A percentile compares a stretch with the other conserved stretches of the same genome.
Conservation (phyloP, 2,329 filamentous ascomycete genomes). For the Fonsecaea erecta region DNA sequence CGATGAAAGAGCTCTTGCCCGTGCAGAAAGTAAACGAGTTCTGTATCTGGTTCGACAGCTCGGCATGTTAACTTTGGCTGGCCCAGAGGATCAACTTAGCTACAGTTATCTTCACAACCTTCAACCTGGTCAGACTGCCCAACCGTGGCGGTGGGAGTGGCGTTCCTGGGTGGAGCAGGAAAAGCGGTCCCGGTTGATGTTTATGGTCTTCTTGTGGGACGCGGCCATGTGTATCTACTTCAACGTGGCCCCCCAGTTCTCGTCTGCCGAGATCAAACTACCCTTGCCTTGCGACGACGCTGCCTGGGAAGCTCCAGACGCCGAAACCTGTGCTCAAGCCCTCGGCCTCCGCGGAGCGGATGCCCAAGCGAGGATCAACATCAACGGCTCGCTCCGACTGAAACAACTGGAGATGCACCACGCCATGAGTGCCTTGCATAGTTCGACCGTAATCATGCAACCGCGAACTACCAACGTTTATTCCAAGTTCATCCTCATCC, state of each 20-base stretch:
- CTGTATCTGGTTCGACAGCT: slow-evolving; percentile 59
- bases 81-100: slow-evolving; percentile 51
- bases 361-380: slow-evolving; percentile 60
- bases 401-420: slow-evolving; percentile 69
- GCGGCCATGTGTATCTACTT: slow-evolving; percentile 71
- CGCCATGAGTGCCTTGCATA: slow-evolving; percentile 65
- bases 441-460: slow-evolving; percentile 63
- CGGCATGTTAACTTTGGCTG: slow-evolving; percentile 61
- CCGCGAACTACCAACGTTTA: slow-evolving; percentile 71
- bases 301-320: slow-evolving; percentile 69
- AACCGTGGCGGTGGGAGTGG: slow-evolving; percentile 67
- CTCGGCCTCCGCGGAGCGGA: slow-evolving; percentile 66
- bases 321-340: slow-evolving; percentile 66
- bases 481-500: slow-evolving; percentile 74
- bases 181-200: slow-evolving; percentile 67
- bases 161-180: slow-evolving; percentile 71
- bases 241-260: slow-evolving; percentile 67
- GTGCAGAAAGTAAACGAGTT: slow-evolving; percentile 50
- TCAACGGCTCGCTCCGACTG: slow-evolving; percentile 64
- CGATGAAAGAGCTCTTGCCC: slow-evolving; percentile 66
- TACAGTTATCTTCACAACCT: slow-evolving; percentile 67
- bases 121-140: slow-evolving; percentile 52
- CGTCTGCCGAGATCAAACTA: slow-evolving; percentile 66
- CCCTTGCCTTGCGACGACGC: slow-evolving; percentile 75
- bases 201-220: slow-evolving; percentile 68